Evolutionary conservation across 805 yeast species (phyloP).

Genomic region (Jamesozyma rosinii): DNA sequence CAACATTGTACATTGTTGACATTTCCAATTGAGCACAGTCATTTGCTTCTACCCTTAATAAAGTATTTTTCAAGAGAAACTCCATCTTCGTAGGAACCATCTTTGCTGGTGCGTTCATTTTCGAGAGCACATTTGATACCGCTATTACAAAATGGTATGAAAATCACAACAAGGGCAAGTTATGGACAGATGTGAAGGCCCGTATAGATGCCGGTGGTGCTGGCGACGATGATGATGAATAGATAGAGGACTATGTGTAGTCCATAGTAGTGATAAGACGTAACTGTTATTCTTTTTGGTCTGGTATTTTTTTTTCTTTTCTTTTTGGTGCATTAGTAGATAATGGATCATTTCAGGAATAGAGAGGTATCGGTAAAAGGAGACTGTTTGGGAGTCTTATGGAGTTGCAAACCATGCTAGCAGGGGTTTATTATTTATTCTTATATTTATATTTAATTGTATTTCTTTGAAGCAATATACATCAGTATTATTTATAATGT

Average conservation of each 20-base stretch:
- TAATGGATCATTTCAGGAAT: neutral
- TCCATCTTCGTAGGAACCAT: slow-evolving; percentile 76
- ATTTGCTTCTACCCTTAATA: slow-evolving; percentile 43
- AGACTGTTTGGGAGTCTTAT: too few species aligned
- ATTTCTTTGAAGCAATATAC: neutral
- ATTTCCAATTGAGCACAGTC: slow-evolving; percentile 14
- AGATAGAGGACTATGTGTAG: neutral
- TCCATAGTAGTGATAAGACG: neutral
- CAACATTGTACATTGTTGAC: too few species aligned
- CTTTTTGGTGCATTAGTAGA: neutral
- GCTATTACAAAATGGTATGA: slow-evolving; percentile 65
- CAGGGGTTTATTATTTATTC: neutral
- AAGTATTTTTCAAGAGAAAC: slow-evolving; percentile 78
- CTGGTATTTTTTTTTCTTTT: too few species aligned
- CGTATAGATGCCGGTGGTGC: slow-evolving; percentile 50
- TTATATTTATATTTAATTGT: too few species aligned
- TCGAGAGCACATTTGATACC: slow-evolving; percentile 67
- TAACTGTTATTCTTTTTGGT: too few species aligned
- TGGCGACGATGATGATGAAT: slow-evolving; percentile 42
- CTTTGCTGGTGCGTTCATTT: slow-evolving; percentile 75
- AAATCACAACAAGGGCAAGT: slow-evolving; percentile 72
- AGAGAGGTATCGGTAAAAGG: too few species aligned
- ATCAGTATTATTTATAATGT: neutral
- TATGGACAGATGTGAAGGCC: slow-evolving; percentile 70
- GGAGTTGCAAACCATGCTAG: too few species aligned